These are phyloP conservation scores for Coemansia sp. DNA, from an alignment of 192 early-diverging fungal species.

Conservation along the genomic window DNA sequence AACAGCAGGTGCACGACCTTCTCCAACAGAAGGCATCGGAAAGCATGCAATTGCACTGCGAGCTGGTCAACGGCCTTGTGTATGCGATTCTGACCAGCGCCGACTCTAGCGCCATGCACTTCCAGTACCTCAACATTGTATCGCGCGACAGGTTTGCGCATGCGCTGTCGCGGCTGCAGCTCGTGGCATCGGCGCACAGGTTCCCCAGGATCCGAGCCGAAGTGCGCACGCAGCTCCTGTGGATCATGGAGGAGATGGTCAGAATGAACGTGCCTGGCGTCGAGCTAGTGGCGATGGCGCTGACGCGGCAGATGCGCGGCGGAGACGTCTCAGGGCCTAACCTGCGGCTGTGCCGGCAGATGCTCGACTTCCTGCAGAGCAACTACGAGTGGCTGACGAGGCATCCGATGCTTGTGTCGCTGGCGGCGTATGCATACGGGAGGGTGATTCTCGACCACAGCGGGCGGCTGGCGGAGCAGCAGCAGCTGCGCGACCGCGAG, in stretches of 20 bases:
- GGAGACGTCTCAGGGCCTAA: constrained; percentile 61
- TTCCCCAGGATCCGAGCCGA: constrained; percentile 42
- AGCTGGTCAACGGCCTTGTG: constrained; percentile 62
- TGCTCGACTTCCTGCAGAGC: constrained; percentile 56
- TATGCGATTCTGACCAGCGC: constrained; percentile 62
- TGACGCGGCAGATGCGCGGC: constrained; percentile 65
- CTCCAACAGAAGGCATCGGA: constrained; percentile 63
- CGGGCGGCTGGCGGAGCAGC: constrained; percentile 10
- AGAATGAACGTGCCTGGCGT: constrained; percentile 50
- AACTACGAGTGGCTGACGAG: constrained; percentile 43
- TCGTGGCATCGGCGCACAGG: constrained; percentile 27
- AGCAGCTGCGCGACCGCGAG: constrained; percentile 57
- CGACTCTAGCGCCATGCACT: constrained; percentile 35
- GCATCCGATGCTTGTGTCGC: constrained; percentile 35
- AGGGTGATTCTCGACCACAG: constrained; percentile 63
- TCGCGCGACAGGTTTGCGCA: constrained; percentile 64
- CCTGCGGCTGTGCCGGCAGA: constrained; percentile 48
- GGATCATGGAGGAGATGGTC: constrained; percentile 63
- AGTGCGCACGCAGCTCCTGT: constrained; percentile 61
- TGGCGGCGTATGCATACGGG: constrained; percentile 50
- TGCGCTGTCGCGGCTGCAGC: constrained; percentile 44
- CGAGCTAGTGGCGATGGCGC: constrained; percentile 58
- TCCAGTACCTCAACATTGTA: constrained; percentile 64
- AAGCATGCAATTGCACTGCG: constrained; percentile 54
- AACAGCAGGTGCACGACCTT: constrained; percentile 63